Conservation (phyloP, 192 early-diverging fungal genomes). For the Kickxella alabastrina region DNA sequence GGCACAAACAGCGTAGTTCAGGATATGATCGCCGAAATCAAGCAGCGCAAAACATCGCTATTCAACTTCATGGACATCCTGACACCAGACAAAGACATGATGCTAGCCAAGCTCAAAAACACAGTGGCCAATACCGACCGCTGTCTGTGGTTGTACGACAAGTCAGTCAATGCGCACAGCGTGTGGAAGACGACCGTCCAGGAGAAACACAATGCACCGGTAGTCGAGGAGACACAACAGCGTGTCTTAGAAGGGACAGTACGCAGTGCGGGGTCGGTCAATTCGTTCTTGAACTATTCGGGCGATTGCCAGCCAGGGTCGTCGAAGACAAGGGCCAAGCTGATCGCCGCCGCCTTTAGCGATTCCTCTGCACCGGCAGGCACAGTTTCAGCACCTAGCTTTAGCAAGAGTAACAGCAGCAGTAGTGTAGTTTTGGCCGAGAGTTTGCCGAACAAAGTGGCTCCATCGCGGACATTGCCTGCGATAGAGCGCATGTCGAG, state of each 20-base stretch:
- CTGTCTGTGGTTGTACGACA: conserved; percentile 36
- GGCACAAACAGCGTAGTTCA: conserved; percentile 21
- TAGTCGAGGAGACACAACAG: conserved; percentile 14
- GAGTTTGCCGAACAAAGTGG: no score
- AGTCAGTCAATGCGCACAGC: conserved; percentile 36
- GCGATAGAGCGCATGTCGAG: conserved; percentile 21
- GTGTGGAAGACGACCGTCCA: conserved; percentile 48
- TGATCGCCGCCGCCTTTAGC: conserved; percentile 5
- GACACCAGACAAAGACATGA: conserved; percentile 11
- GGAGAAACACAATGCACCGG: conserved; percentile 30
- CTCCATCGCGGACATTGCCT: no score
- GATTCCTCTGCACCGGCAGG: no score
- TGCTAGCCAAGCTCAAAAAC: conserved; percentile 18
- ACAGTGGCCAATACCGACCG: conserved; percentile 20
- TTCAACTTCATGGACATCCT: conserved; percentile 42
- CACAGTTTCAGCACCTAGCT: no score
- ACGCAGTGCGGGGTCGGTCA: neutral
- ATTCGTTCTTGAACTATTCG: neutral
- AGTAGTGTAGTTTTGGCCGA: no score
- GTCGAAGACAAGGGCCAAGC: conserved; percentile 12
- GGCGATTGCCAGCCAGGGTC: conserved; percentile 15
- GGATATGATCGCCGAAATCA: conserved; percentile 31
- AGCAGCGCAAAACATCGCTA: conserved; percentile 26
- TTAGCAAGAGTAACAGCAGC: no score
- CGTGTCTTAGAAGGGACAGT: neutral